phyloP scores from a whole-genome alignment of 805 yeast species.

The Blastobotrys americana region DNA sequence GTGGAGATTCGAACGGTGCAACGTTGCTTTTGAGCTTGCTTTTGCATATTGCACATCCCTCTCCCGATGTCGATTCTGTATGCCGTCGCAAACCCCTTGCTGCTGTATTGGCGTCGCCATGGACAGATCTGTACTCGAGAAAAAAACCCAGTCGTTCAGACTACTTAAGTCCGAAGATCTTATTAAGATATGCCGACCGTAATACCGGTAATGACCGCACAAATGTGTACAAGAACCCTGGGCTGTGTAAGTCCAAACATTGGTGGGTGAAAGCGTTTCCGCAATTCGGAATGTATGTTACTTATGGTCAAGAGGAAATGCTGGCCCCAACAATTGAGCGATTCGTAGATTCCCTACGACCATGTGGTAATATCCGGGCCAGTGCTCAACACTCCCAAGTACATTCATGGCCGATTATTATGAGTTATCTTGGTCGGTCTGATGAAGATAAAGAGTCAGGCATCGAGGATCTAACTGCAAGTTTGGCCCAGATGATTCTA shows the following conservation, averaged over 20 bases:
- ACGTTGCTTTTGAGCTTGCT: constrained; percentile 35
- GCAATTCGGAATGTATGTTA: constrained; percentile 34
- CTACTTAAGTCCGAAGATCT: constrained; percentile 14
- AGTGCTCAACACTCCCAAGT: constrained; percentile 30
- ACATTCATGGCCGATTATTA: constrained; percentile 45
- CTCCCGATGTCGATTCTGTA: constrained; percentile 13
- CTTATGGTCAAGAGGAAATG: constrained; percentile 41
- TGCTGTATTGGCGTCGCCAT: constrained; percentile 31
- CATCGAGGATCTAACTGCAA: constrained; percentile 34
- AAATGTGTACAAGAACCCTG: constrained; percentile 31
- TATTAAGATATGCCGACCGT: constrained; percentile 11
- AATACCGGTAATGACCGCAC: constrained; percentile 14
- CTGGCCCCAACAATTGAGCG: constrained; percentile 33
- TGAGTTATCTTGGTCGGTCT: constrained; percentile 36
- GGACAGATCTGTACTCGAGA: constrained; percentile 18
- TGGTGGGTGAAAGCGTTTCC: constrained; percentile 41
- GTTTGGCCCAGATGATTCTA: constrained; percentile 39
- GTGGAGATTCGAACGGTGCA: constrained; percentile 47
- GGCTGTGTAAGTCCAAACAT: constrained; percentile 25
- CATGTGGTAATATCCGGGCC: background rate
- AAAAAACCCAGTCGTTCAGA: constrained; percentile 14
- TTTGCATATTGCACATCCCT: constrained; percentile 34
- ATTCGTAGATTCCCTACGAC: background rate
- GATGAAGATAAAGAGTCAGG: constrained; percentile 40
- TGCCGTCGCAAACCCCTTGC: constrained; percentile 26